A percentile compares a stretch with the other conserved stretches of the same genome.
These are phyloP conservation scores for Neocucurbitaria cava DNA, from an alignment of 2,329 filamentous ascomycete species.

Conservation along the genomic window DNA sequence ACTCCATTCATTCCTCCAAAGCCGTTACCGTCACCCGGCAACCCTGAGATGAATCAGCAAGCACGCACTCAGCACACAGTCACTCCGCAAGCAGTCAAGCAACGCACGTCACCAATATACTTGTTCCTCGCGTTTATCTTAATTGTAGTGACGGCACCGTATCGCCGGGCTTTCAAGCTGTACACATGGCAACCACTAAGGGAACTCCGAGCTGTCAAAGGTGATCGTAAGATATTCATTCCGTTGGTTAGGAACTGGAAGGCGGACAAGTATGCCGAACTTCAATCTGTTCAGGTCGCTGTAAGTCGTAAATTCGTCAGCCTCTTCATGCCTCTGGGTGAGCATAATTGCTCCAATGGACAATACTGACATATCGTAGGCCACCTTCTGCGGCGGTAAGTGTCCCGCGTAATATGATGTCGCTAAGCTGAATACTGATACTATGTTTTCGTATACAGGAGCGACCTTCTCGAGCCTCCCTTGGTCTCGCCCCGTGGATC, in stretches of 20 bases:
- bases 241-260: constrained; percentile 31
- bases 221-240: constrained; percentile 25
- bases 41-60: constrained; percentile 5
- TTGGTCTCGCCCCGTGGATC: constrained; percentile 22
- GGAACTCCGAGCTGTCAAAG: constrained; percentile 25
- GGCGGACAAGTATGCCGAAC: constrained; percentile 35
- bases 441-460: not conserved
- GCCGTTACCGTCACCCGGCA: not conserved
- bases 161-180: constrained; percentile 38
- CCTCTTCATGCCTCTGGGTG: not conserved
- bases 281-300: constrained; percentile 36
- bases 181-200: constrained; percentile 39
- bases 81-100: constrained; percentile 1
- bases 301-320: constrained; percentile 14
- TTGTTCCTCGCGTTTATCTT: not conserved
- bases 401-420: not conserved
- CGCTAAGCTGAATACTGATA: not conserved
- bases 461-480: constrained; percentile 30
- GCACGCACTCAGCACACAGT: constrained; percentile 1
- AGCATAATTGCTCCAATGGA: not conserved
- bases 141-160: constrained; percentile 29
- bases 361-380: constrained; percentile 17
- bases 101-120: constrained; percentile 3
- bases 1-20: not conserved
- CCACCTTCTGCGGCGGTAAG: constrained; percentile 34